Evolutionary conservation across 1,284 basidiomycete genomes (phyloP).

Genomic region (Trametes versicolor): DNA sequence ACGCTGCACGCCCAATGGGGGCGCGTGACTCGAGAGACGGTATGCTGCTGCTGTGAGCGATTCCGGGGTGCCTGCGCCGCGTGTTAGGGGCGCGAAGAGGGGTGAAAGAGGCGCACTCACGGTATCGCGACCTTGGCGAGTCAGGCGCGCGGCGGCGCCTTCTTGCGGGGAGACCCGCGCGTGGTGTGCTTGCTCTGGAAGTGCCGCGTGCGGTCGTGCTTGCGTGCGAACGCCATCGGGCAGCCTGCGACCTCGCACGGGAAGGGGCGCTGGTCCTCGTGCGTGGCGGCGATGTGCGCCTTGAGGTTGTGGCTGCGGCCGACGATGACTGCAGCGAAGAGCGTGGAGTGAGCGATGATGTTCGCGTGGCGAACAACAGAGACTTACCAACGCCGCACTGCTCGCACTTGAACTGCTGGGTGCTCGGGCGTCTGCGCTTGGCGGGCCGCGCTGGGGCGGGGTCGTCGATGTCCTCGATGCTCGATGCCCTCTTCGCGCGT

Average conservation of each 20-base stretch:
- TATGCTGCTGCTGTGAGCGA: conserved; percentile 10
- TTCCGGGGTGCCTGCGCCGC: conserved; percentile 8
- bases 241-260: conserved; percentile 13
- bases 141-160: conserved; percentile 1
- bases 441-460: background rate
- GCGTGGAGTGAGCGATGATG: background rate
- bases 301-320: conserved; percentile 19
- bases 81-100: background rate
- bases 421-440: background rate
- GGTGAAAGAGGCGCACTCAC: conserved; percentile 11
- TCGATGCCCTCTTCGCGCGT: background rate
- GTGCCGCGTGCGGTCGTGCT: conserved; percentile 27
- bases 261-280: conserved; percentile 9
- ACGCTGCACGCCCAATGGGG: conserved; percentile 6
- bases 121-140: conserved; percentile 11
- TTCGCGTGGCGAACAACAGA: background rate
- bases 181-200: conserved; percentile 20
- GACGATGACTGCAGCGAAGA: background rate
- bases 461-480: background rate
- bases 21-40: conserved; percentile 13
- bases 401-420: background rate
- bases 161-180: conserved; percentile 23
- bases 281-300: conserved; percentile 21
- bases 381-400: background rate
- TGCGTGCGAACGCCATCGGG: conserved; percentile 15